Evolutionary conservation across 768 basidiomycete species (phyloP).

Genomic region (Phaffia tasmanica): DNA sequence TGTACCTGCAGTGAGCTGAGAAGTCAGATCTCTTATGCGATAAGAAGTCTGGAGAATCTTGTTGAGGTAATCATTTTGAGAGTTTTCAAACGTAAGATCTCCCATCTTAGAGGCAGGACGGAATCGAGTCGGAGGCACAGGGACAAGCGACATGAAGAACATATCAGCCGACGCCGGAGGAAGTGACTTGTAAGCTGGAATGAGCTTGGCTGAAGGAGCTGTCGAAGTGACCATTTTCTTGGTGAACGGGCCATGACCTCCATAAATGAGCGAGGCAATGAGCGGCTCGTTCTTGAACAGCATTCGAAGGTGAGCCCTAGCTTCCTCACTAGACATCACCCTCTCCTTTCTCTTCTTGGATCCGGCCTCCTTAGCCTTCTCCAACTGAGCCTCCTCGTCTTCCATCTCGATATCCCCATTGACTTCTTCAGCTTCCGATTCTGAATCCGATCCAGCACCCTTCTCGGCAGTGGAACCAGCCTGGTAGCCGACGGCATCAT

Average conservation of each 20-base stretch:
- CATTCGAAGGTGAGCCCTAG: constrained; percentile 79
- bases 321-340: constrained; percentile 80
- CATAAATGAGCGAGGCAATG: constrained; percentile 80
- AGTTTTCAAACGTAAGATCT: constrained; percentile 86
- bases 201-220: not conserved
- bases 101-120: constrained; percentile 85
- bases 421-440: constrained; percentile 23
- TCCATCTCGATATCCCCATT: constrained; percentile 38
- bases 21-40: constrained; percentile 54
- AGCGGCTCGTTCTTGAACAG: constrained; percentile 71
- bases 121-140: constrained; percentile 89
- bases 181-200: too few relatives aligned
- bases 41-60: constrained; percentile 70
- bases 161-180: constrained; percentile 57
- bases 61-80: constrained; percentile 82
- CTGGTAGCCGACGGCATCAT: constrained; percentile 38
- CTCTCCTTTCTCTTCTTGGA: constrained; percentile 49
- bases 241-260: constrained; percentile 78
- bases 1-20: constrained; percentile 42
- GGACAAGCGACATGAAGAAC: constrained; percentile 89
- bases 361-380: constrained; percentile 42
- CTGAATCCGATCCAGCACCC: not conserved
- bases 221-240: constrained; percentile 25
- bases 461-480: constrained; percentile 33
- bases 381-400: constrained; percentile 45